phyloP scores from a whole-genome alignment of 768 basidiomycete genomes.

The Punctularia strigosozonata region DNA sequence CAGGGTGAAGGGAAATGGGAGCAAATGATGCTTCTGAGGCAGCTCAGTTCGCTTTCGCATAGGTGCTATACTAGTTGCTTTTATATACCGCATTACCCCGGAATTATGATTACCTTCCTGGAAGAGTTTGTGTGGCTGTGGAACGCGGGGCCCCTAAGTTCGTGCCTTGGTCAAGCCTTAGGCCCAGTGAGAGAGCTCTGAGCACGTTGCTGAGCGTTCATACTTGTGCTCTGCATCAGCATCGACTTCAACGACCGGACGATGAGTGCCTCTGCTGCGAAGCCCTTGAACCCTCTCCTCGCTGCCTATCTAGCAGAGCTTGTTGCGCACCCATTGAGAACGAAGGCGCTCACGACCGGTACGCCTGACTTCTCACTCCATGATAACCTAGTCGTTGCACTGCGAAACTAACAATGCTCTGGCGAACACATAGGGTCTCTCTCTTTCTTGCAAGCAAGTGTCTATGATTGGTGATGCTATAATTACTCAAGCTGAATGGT shows the following conservation, averaged over 20 bases:
- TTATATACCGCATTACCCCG: too few species aligned
- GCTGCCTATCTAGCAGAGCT: constrained; percentile 64
- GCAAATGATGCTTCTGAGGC: constrained; percentile 2
- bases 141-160: too few species aligned
- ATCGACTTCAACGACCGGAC: too few species aligned
- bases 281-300: constrained; percentile 48
- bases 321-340: constrained; percentile 57
- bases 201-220: too few species aligned
- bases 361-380: constrained; percentile 8
- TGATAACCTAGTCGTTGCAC: not conserved
- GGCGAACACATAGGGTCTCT: constrained; percentile 25
- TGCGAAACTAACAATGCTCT: constrained; percentile 2
- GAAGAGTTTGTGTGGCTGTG: too few species aligned
- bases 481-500: not conserved
- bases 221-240: too few species aligned
- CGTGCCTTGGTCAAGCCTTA: too few species aligned
- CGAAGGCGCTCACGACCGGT: constrained; percentile 73
- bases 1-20: constrained; percentile 36
- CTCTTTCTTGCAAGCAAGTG: constrained; percentile 38
- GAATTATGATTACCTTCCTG: too few species aligned
- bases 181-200: too few species aligned
- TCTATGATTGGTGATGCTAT: not conserved
- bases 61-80: too few species aligned
- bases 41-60: too few species aligned
- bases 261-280: too few species aligned